A percentile compares a stretch with the other conserved stretches of the same genome.
Evolutionary conservation across 768 basidiomycete genomes (phyloP).

Genomic region (Lanmaoa pseudosensibilis): DNA sequence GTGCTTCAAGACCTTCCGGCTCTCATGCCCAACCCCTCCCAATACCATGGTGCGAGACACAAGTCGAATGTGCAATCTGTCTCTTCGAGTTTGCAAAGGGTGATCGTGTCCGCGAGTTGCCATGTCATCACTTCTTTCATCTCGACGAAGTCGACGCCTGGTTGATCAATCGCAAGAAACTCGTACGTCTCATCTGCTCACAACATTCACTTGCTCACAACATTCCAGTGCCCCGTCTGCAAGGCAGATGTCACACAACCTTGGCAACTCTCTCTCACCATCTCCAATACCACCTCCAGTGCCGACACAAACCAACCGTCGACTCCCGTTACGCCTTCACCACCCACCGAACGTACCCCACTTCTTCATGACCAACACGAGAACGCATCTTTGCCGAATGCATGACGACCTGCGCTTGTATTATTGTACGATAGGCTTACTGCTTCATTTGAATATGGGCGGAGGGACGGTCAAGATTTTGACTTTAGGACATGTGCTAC

Average conservation of each 20-base stretch:
- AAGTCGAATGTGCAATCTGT: slow-evolving; percentile 92
- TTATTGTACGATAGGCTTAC: slow-evolving; percentile 25
- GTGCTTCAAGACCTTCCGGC: slow-evolving; percentile 23
- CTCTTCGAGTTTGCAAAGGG: slow-evolving; percentile 83
- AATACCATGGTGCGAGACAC: slow-evolving; percentile 76
- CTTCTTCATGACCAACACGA: slow-evolving; percentile 27
- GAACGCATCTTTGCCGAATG: slow-evolving; percentile 11
- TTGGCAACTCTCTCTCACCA: slow-evolving; percentile 26
- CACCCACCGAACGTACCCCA: slow-evolving; percentile 35
- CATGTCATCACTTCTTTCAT: slow-evolving; percentile 96
- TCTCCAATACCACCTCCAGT: slow-evolving; percentile 2
- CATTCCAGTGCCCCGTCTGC: slow-evolving; percentile 80
- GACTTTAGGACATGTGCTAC: slow-evolving; percentile 11
- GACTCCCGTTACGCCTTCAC: slow-evolving; percentile 13
- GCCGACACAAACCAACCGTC: slow-evolving; percentile 5
- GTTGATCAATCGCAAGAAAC: slow-evolving; percentile 89
- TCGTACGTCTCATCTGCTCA: slow-evolving; percentile 52
- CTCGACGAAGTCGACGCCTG: slow-evolving; percentile 88
- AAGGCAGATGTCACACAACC: slow-evolving; percentile 88
- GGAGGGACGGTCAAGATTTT: background rate
- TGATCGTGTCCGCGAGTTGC: slow-evolving; percentile 87
- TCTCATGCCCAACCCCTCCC: slow-evolving; percentile 30
- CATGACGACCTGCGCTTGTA: slow-evolving; percentile 17
- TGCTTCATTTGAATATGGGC: slow-evolving; percentile 3
- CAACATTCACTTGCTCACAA: slow-evolving; percentile 3